A percentile compares a stretch with the other conserved stretches of the same genome.
phyloP scores from a whole-genome alignment of 2,329 filamentous ascomycete genomes.

The Xylaria multiplex region DNA sequence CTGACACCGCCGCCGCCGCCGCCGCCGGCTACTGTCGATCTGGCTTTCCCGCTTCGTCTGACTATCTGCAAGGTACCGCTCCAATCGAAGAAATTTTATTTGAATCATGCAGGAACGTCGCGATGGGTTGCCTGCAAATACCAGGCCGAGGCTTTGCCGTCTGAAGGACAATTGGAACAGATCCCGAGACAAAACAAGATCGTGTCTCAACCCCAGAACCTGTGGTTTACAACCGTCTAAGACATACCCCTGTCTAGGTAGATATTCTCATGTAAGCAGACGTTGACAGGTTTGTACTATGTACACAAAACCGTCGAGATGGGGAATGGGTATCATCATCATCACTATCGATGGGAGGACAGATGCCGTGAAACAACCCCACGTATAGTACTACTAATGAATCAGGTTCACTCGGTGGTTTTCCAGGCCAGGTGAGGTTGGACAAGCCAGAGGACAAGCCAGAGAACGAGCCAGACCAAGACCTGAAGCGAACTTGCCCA shows the following conservation, averaged over 20 bases:
- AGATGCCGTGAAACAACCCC: conserved; percentile 32
- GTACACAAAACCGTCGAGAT: neutral
- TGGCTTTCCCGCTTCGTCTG: conserved; percentile 18
- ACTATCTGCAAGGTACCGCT: conserved; percentile 30
- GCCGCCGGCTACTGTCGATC: conserved; percentile 19
- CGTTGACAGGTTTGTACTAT: conserved; percentile 19
- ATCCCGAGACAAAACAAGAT: conserved; percentile 25
- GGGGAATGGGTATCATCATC: conserved; percentile 4
- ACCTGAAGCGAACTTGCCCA: conserved; percentile 8
- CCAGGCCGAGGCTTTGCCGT: conserved; percentile 6
- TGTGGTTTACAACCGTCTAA: conserved; percentile 21
- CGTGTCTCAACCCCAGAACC: conserved; percentile 28
- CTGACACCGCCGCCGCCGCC: neutral
- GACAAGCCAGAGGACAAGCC: neutral
- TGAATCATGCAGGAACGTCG: conserved; percentile 23
- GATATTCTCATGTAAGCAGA: conserved; percentile 10
- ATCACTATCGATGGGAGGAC: neutral
- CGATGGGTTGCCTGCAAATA: conserved; percentile 5
- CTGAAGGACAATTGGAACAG: conserved; percentile 11
- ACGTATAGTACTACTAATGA: conserved; percentile 7
- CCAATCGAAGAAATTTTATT: conserved; percentile 12
- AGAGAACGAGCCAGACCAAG: neutral
- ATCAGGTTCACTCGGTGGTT: conserved; percentile 15
- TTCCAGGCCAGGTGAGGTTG: conserved; percentile 13
- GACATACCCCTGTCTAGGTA: conserved; percentile 10